These are phyloP conservation scores for Metarhizium album DNA, from an alignment of 2,329 filamentous ascomycete genomes.

Conservation along the genomic window DNA sequence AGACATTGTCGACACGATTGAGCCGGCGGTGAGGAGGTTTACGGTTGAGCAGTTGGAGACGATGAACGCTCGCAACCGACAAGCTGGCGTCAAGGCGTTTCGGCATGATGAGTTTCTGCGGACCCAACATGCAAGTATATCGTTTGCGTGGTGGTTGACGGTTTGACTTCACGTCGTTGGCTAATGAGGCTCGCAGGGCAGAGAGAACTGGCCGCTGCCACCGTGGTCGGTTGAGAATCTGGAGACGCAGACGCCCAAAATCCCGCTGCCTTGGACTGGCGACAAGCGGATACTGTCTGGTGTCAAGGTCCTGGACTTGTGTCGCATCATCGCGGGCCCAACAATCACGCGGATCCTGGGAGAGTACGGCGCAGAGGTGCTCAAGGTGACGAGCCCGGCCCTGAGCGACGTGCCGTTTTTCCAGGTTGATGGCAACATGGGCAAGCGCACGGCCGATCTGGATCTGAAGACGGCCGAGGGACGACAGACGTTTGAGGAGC, in stretches of 20 bases:
- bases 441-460: slow-evolving; percentile 55
- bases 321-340: slow-evolving; percentile 67
- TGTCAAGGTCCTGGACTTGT: slow-evolving; percentile 63
- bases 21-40: slow-evolving; percentile 44
- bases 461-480: slow-evolving; percentile 48
- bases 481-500: slow-evolving; percentile 42
- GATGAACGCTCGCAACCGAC: slow-evolving; percentile 42
- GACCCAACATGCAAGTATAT: slow-evolving; percentile 31
- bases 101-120: slow-evolving; percentile 48
- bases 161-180: no score
- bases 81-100: slow-evolving; percentile 50
- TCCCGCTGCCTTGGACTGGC: slow-evolving; percentile 21
- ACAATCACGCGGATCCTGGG: slow-evolving; percentile 59
- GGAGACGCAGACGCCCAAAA: slow-evolving; percentile 37
- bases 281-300: slow-evolving; percentile 36
- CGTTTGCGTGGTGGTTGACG: no score
- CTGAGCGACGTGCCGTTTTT: slow-evolving; percentile 64
- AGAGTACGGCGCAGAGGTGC: slow-evolving; percentile 65
- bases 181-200: slow-evolving; percentile 28
- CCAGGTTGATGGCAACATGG: slow-evolving; percentile 61
- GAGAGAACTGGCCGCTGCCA: slow-evolving; percentile 26
- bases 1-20: slow-evolving; percentile 48
- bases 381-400: slow-evolving; percentile 58
- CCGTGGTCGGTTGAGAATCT: slow-evolving; percentile 41
- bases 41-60: slow-evolving; percentile 45